phyloP scores from a whole-genome alignment of 1,139 yeast genomes.

The Kurtzmaniella quercitrusa region DNA sequence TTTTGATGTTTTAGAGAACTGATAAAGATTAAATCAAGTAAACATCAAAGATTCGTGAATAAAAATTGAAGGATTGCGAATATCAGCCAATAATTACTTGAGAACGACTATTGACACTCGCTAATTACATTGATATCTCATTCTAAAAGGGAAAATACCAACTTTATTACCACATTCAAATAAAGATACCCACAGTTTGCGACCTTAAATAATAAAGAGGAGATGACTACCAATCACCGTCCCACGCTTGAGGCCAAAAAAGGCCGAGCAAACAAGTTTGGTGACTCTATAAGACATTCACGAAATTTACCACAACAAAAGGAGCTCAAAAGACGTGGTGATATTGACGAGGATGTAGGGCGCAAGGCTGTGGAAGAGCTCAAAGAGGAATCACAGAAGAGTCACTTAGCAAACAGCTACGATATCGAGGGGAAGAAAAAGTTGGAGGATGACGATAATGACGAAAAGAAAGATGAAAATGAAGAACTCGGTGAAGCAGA shows the following conservation, averaged over 20 bases:
- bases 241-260: conserved; percentile 87
- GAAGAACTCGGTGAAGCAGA: conserved; percentile 16
- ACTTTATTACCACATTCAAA: too few relatives aligned
- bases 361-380: conserved; percentile 24
- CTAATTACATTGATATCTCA: too few relatives aligned
- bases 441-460: conserved; percentile 4
- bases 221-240: conserved; percentile 85
- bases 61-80: too few relatives aligned
- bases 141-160: too few relatives aligned
- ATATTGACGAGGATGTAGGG: conserved; percentile 19
- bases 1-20: too few relatives aligned
- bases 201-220: background rate
- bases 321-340: conserved; percentile 55
- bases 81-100: too few relatives aligned
- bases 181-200: background rate
- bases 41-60: too few relatives aligned
- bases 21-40: too few relatives aligned
- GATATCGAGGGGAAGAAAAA: conserved; percentile 9
- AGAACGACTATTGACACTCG: too few relatives aligned
- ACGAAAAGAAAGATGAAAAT: background rate
- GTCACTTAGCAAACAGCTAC: too few relatives aligned
- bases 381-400: conserved; percentile 18
- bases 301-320: conserved; percentile 70
- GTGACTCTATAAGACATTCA: conserved; percentile 56
- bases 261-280: conserved; percentile 50